phyloP scores from a whole-genome alignment of 2,329 filamentous ascomycete genomes.

The Aspergillus sp. region DNA sequence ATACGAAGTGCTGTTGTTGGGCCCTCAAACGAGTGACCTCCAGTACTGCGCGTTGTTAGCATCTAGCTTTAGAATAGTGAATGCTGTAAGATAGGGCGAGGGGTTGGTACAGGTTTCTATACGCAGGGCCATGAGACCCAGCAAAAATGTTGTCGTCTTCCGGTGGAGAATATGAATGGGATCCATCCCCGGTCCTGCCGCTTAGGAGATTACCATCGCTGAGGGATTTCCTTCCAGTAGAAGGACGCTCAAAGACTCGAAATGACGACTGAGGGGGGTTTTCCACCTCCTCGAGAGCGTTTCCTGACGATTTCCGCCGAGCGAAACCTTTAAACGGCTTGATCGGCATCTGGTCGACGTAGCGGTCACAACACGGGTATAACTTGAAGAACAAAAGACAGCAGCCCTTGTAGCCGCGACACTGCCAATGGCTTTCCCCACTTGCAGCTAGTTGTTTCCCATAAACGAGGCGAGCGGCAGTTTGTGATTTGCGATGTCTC shows the following conservation, averaged over 20 bases:
- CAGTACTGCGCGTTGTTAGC: constrained; percentile 39
- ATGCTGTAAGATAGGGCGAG: not conserved
- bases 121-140: constrained; percentile 31
- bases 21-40: constrained; percentile 42
- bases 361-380: constrained; percentile 13
- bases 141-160: constrained; percentile 44
- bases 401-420: constrained; percentile 10
- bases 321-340: constrained; percentile 55
- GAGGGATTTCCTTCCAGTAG: constrained; percentile 43
- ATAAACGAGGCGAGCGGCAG: constrained; percentile 15
- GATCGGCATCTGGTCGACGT: constrained; percentile 49
- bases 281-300: constrained; percentile 51
- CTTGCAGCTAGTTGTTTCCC: constrained; percentile 16
- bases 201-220: constrained; percentile 39
- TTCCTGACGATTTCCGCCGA: constrained; percentile 56
- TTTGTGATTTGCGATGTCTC: constrained; percentile 17
- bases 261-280: constrained; percentile 49
- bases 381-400: constrained; percentile 14
- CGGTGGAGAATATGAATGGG: constrained; percentile 33
- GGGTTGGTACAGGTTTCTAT: constrained; percentile 37
- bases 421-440: constrained; percentile 7
- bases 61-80: not conserved
- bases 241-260: constrained; percentile 53
- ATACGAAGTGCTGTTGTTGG: constrained; percentile 52
- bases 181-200: constrained; percentile 35